Evolutionary conservation across 352 stramenopile species (phyloP), one percentile per base, ranked within the genome.

Genomic region (Phytophthora citrophthora): DNA sequence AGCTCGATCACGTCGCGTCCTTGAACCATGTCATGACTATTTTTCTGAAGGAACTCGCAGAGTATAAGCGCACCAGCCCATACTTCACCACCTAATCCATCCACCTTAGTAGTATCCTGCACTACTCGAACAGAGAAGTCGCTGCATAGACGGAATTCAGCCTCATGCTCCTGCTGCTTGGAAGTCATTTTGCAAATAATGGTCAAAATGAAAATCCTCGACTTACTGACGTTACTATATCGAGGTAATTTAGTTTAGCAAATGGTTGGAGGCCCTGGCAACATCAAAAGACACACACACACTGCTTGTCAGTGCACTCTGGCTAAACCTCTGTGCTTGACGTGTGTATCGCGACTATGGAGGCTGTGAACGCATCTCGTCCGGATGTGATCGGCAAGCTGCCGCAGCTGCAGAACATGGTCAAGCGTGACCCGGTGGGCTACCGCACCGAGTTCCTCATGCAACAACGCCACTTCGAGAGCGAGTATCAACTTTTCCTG

Each of bases 401-500:
- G 44, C 91, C 96, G 55, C 94, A 98, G 81, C 86, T 99, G 46
- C 97, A 99, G 86, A 99, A 99, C 83, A 93, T 99, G 68, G 97
- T 99, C 34, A 99, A 99, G 83, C 91, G 98, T 29, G 97, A 99
- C 74, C 96, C 97, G 8, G 64, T 86, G 40, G 95, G 89, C 50
- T 99, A 99, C 83, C 83, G 88, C 49, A 94, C 96, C 54, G 98
- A 99, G 81, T 99, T 99, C 78, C 84, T 98, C 69, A 97, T 98
- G 76, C 97, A 99, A 81, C 58, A 96, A 52, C 93, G 93, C 34
- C 96, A 98, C 76, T 98, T 98, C 63, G 81, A 98, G 73, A 98
- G 92, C 64, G 91, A 99, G 76, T 93, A 98, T 64, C 85, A 96
- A 60, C 95, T 99, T 59, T 97, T 99, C 63, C 79, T 95, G 61